Percentiles rank a stretch among this genome's conserved stretches.
These are phyloP conservation scores for Haematococcus sp. DNA, from an alignment of 139 green algal species.

Conservation along the genomic window DNA sequence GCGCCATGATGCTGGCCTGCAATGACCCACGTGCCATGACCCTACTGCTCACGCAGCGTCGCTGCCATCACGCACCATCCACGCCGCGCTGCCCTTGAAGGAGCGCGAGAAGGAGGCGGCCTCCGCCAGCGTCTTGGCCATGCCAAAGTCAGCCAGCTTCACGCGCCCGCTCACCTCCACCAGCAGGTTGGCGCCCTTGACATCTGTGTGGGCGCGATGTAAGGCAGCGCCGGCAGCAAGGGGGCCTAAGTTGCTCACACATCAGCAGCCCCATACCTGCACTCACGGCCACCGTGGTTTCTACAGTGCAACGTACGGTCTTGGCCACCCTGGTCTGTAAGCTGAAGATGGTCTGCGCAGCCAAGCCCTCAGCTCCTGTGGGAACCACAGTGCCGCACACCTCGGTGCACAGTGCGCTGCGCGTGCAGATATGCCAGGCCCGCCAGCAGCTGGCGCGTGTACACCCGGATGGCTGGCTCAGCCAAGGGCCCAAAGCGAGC, in stretches of 20 bases:
- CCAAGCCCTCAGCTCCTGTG: too few species aligned
- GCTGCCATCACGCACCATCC: slow-evolving; percentile 77
- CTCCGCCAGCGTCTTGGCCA: slow-evolving; percentile 63
- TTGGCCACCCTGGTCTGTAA: too few species aligned
- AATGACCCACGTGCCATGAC: too few species aligned
- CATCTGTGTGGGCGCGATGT: too few species aligned
- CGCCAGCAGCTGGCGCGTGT: slow-evolving; percentile 65
- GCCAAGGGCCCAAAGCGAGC: slow-evolving; percentile 65
- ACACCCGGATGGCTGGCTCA: slow-evolving; percentile 57
- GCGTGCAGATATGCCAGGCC: slow-evolving; percentile 85
- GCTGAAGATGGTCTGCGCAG: too few species aligned
- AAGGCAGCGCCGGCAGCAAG: too few species aligned
- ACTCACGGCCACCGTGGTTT: too few species aligned
- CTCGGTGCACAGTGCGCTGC: slow-evolving; percentile 77
- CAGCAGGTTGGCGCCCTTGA: slow-evolving; percentile 68
- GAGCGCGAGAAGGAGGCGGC: slow-evolving; percentile 55
- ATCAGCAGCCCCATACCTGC: too few species aligned
- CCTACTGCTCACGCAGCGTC: too few species aligned
- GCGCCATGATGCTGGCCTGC: too few species aligned
- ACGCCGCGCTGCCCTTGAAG: slow-evolving; percentile 90
- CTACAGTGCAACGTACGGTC: too few species aligned
- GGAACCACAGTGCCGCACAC: not conserved
- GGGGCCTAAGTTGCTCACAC: too few species aligned
- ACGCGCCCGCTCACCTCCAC: slow-evolving; percentile 62
- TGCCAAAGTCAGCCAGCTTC: slow-evolving; percentile 86